Evolutionary conservation across 2,329 filamentous ascomycete genomes (phyloP).

Genomic region (Botrytis porri): DNA sequence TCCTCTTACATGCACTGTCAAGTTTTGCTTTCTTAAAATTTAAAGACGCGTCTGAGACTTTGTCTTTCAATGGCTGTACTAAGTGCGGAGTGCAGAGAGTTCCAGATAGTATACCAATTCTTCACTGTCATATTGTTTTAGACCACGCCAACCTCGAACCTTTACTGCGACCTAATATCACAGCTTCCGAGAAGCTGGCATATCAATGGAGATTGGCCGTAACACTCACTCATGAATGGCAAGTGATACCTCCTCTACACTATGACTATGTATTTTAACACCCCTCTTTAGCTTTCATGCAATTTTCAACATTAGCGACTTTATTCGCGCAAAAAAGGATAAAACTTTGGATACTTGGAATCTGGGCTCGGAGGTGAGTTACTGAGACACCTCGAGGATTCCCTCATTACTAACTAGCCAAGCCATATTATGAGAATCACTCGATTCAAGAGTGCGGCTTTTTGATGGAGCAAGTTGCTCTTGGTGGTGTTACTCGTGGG

Average conservation of each 20-base stretch:
- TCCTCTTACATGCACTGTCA: not conserved
- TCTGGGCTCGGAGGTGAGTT: not conserved
- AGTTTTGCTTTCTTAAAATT: not conserved
- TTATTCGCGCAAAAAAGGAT: not conserved
- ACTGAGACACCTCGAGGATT: not conserved
- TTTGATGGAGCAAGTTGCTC: not conserved
- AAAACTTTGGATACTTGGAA: not conserved
- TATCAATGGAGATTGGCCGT: constrained; percentile 11
- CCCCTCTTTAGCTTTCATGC: not conserved
- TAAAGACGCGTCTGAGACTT: not conserved
- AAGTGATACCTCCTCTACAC: not conserved
- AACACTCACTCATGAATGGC: constrained; percentile 10
- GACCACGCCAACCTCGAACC: not conserved
- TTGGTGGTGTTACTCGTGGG: not conserved
- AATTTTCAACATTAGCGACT: not conserved
- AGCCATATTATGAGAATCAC: not conserved
- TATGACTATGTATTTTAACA: not conserved
- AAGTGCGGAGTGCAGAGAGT: not conserved
- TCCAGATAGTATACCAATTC: not conserved
- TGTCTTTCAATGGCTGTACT: not conserved
- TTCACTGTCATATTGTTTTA: not conserved
- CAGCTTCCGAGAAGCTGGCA: not conserved
- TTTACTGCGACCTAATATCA: not conserved
- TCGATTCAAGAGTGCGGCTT: not conserved
- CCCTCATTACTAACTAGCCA: not conserved